These are phyloP conservation scores for Salix brachista DNA, from an alignment of 345 rosid genomes.

Conservation along the genomic window DNA sequence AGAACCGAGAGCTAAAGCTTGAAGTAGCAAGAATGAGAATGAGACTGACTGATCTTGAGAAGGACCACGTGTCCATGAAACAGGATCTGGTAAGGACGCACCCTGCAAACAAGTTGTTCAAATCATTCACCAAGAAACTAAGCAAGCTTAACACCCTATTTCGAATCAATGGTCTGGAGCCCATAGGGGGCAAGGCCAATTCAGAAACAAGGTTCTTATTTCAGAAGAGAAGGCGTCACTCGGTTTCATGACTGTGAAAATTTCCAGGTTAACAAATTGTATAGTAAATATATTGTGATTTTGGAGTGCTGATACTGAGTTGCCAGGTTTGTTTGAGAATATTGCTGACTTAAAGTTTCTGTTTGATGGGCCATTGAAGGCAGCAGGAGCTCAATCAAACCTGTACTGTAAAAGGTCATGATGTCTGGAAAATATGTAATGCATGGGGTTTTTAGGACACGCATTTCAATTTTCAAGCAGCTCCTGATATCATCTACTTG, in stretches of 20 bases:
- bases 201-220: slow-evolving; percentile 66
- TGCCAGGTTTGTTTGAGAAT: slow-evolving; percentile 4
- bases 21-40: slow-evolving; percentile 99
- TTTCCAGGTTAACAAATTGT: slow-evolving; percentile 19
- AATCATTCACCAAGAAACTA: slow-evolving; percentile 67
- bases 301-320: slow-evolving; percentile 17
- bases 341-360: not conserved
- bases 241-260: slow-evolving; percentile 52
- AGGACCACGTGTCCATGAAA: slow-evolving; percentile 89
- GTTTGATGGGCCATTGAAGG: slow-evolving; percentile 2
- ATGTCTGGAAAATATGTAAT: not conserved
- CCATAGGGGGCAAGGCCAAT: slow-evolving; percentile 44
- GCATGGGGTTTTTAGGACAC: not conserved
- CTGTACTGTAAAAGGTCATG: not conserved
- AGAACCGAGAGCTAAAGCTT: slow-evolving; percentile 90
- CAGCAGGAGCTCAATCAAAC: slow-evolving; percentile 9
- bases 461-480: not conserved
- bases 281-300: slow-evolving; percentile 21
- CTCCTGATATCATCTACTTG: not conserved
- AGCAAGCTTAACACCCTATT: slow-evolving; percentile 76
- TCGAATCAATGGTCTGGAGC: slow-evolving; percentile 54
- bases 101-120: slow-evolving; percentile 71
- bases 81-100: slow-evolving; percentile 74
- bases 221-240: slow-evolving; percentile 75
- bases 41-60: slow-evolving; percentile 93